phyloP scores from a whole-genome alignment of 176 grass and related monocot species.

The Eremochloa ophiuroides region DNA sequence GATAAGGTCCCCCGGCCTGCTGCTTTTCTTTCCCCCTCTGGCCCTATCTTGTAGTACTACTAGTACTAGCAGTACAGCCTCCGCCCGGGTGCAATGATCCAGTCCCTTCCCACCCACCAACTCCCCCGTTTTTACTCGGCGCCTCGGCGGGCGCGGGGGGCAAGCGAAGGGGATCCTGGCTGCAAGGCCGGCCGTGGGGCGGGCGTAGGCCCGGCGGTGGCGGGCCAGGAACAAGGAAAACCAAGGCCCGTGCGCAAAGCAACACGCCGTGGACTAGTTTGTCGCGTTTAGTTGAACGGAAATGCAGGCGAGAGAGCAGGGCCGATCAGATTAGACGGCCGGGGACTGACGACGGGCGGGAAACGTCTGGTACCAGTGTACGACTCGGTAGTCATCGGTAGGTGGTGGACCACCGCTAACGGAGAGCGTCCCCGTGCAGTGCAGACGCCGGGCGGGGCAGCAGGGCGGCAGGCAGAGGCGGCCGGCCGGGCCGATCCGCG shows the following conservation, averaged over 20 bases:
- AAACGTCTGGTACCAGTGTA: too few species aligned
- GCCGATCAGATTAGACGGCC: too few species aligned
- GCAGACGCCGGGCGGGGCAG: too few species aligned
- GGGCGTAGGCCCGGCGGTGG: neutral
- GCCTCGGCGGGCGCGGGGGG: neutral
- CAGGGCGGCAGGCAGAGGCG: too few species aligned
- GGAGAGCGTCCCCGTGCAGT: too few species aligned
- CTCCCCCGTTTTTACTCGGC: slow-evolving; percentile 39
- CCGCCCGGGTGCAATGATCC: neutral
- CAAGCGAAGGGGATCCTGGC: neutral
- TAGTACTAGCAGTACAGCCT: neutral
- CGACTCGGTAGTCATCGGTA: too few species aligned
- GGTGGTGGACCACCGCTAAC: too few species aligned
- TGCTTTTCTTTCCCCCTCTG: neutral
- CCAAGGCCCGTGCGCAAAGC: neutral
- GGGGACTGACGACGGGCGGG: too few species aligned
- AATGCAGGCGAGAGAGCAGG: too few species aligned
- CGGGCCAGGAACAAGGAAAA: neutral
- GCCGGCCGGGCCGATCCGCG: too few species aligned
- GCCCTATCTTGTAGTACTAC: neutral
- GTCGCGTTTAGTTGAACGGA: slow-evolving; percentile 29
- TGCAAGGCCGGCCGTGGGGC: neutral
- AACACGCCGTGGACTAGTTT: slow-evolving; percentile 32
- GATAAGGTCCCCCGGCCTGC: slow-evolving; percentile 56
- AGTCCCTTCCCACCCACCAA: slow-evolving; percentile 38